Evolutionary conservation across 148 eudicot species (phyloP).

Genomic region (Tetragonia tetragonoides): DNA sequence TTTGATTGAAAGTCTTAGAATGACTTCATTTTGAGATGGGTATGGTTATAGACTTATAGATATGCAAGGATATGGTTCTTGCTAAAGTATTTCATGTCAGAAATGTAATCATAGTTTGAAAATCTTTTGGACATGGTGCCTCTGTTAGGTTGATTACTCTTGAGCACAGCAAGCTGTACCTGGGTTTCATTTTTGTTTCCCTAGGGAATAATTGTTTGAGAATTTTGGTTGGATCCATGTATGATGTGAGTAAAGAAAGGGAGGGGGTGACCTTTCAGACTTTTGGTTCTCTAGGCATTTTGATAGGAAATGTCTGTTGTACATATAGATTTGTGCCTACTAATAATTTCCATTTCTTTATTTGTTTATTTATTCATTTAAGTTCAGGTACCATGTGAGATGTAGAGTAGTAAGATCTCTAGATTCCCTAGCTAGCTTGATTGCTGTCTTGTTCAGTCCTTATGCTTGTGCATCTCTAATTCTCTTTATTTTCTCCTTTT

Average conservation of each 20-base stretch:
- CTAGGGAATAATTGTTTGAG: constrained; percentile 45
- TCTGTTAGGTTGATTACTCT: background rate
- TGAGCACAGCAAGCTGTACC: constrained; percentile 6
- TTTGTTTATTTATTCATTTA: constrained; percentile 9
- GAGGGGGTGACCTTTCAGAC: constrained; percentile 25
- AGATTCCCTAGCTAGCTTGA: constrained; percentile 29
- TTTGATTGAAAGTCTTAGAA: background rate
- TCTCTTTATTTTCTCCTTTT: background rate
- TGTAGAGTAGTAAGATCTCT: constrained; percentile 25
- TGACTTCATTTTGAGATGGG: constrained; percentile 2
- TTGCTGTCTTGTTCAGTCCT: constrained; percentile 27
- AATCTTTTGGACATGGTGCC: constrained; percentile 1
- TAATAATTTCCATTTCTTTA: constrained; percentile 6
- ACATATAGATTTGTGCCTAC: constrained; percentile 38
- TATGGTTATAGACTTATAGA: background rate
- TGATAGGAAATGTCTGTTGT: constrained; percentile 42
- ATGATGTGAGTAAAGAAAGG: background rate
- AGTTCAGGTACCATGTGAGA: constrained; percentile 29
- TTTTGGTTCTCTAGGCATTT: constrained; percentile 39
- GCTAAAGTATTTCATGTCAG: background rate
- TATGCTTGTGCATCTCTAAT: constrained; percentile 10
- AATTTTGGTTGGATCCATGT: constrained; percentile 26
- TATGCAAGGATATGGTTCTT: too few species aligned
- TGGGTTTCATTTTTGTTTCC: constrained; percentile 22
- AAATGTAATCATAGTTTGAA: constrained; percentile 14